phyloP scores from a whole-genome alignment of 2,329 filamentous ascomycete species.

The Paraphoma sp. region DNA sequence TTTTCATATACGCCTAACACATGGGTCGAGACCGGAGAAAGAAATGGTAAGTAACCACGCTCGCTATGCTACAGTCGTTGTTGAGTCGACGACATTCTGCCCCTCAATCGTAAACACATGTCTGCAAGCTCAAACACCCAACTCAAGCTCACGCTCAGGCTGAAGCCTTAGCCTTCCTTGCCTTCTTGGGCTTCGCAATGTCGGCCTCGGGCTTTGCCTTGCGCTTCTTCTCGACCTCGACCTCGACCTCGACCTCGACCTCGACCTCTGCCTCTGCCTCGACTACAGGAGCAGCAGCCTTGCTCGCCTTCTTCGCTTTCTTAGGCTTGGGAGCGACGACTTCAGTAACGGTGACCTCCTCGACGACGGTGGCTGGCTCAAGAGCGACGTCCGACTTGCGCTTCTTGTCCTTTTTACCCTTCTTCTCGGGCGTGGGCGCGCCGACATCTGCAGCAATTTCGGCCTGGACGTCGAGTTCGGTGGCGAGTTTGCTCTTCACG shows the following conservation, averaged over 20 bases:
- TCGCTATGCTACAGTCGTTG: not conserved
- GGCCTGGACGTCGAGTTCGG: constrained; percentile 14
- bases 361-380: constrained; percentile 13
- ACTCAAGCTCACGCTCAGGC: not conserved
- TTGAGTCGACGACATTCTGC: no score
- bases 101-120: no score
- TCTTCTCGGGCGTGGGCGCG: constrained; percentile 13
- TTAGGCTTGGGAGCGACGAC: constrained; percentile 20
- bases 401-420: constrained; percentile 25
- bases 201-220: constrained; percentile 19
- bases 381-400: constrained; percentile 26
- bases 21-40: not conserved
- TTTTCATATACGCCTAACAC: not conserved
- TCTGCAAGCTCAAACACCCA: no score
- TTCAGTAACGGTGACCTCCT: constrained; percentile 10
- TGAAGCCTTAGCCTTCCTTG: constrained; percentile 36
- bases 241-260: constrained; percentile 12
- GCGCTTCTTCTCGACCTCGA: constrained; percentile 21
- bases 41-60: not conserved
- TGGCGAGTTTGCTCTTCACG: constrained; percentile 22
- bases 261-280: constrained; percentile 13
- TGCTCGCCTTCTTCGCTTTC: constrained; percentile 30
- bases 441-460: constrained; percentile 13
- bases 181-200: constrained; percentile 28
- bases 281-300: constrained; percentile 10